Evolutionary conservation across 139 green algal genomes (phyloP), one percentile per base, ranked within the genome.

Genomic region (Mesotaenium endlicherianum): DNA sequence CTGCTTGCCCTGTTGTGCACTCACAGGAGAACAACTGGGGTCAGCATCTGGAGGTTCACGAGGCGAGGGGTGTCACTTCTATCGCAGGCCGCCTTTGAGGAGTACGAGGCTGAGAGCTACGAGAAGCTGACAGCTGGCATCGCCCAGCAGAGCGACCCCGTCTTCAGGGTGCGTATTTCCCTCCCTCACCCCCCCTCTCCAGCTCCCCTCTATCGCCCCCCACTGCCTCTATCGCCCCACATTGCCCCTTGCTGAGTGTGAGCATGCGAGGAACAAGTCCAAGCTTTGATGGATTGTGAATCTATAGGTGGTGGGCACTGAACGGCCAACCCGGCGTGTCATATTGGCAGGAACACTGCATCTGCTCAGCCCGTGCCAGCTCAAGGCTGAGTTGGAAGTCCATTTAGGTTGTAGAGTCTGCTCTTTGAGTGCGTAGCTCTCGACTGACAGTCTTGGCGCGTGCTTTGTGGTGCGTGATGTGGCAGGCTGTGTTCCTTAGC

Each of bases 61-160:
- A 64, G 26, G 20, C 26, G 20, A 64, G 20, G 50, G 50, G 26
- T 64, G 50, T 64, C 26, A 20, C 50, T 26, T 64, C 50, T 64
- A 59, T 59, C n/a, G 31, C 74, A 81, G 74, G 74, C 57, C 8
- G 45, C 90, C 17, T 99, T 97, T 91, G 86, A 89, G 85, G 86
- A 88, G 2, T 98, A 98, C 68, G 95, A 99, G 89, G 79, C 91
- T 34, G 83, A 94, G 17, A 94, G 86, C 60, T 88, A 94, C 77
- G 60, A 90, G 88, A 71, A 90, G 84, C 64, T 95, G 76, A 79
- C 50, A 34, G 43, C 60, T 40, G 76, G 83, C 4, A 98, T 99
- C 39, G 81, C 93, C 39, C 88, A 89, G 64, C 94, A 98, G 90
- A 92, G 80, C 38, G 11, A 8, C 74, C 40, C 40, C 5, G 6